Evolutionary conservation across 805 yeast genomes (phyloP).

Genomic region (Ogataea wickerhamii): DNA sequence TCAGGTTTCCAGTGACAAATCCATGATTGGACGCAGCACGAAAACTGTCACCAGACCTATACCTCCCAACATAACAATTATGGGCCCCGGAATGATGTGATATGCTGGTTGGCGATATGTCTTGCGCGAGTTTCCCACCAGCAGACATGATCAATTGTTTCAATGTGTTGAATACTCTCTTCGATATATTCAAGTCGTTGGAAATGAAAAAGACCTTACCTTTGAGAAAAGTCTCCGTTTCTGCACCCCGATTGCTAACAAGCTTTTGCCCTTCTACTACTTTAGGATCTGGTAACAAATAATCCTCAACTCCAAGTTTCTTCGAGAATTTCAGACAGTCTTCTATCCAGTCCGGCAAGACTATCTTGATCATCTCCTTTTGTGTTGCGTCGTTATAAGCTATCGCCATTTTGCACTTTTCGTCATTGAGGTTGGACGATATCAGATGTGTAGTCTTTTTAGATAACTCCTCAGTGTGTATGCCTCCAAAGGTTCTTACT

Average conservation of each 20-base stretch:
- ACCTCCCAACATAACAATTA: constrained; percentile 58
- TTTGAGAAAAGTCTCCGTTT: constrained; percentile 32
- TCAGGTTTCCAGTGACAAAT: constrained; percentile 57
- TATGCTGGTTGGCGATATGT: constrained; percentile 4
- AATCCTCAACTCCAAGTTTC: constrained; percentile 50
- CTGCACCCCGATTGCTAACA: neutral
- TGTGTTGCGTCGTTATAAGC: constrained; percentile 28
- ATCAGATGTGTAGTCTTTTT: constrained; percentile 77
- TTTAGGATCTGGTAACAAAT: constrained; percentile 28
- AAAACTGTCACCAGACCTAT: constrained; percentile 56
- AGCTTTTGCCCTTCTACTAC: neutral
- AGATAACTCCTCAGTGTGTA: constrained; percentile 56
- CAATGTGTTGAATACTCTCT: constrained; percentile 38
- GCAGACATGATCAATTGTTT: constrained; percentile 41
- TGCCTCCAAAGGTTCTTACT: constrained; percentile 75
- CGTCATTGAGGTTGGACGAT: constrained; percentile 50
- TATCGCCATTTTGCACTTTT: constrained; percentile 37
- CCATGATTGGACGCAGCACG: constrained; percentile 39
- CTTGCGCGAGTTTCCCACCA: constrained; percentile 49
- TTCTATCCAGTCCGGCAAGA: constrained; percentile 77
- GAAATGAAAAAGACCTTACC: constrained; percentile 49
- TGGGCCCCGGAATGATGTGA: constrained; percentile 20
- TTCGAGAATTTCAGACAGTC: constrained; percentile 56
- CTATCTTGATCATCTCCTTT: constrained; percentile 49
- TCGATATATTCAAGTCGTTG: constrained; percentile 53